These are phyloP conservation scores for Exophiala spinifera DNA, from an alignment of 2,329 filamentous ascomycete species.

Conservation along the genomic window DNA sequence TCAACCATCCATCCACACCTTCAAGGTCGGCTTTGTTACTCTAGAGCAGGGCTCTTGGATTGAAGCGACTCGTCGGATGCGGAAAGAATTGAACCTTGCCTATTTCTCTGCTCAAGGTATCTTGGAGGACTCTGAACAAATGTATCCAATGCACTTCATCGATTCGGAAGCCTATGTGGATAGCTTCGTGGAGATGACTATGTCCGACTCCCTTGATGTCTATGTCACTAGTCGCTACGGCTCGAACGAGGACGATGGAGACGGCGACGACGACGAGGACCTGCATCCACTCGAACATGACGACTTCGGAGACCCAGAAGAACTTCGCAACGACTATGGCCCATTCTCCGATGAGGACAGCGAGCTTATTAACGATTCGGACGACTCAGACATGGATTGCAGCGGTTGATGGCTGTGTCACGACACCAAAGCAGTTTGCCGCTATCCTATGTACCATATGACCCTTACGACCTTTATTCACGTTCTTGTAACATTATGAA, in stretches of 20 bases:
- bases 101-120: constrained; percentile 21
- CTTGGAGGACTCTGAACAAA: constrained; percentile 21
- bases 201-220: constrained; percentile 19
- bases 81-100: constrained; percentile 17
- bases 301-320: constrained; percentile 20
- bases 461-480: constrained; percentile 15
- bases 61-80: constrained; percentile 16
- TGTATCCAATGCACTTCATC: constrained; percentile 25
- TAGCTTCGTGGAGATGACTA: constrained; percentile 12
- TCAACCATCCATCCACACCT: constrained; percentile 17
- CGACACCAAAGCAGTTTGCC: not conserved
- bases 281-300: constrained; percentile 20
- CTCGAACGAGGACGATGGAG: constrained; percentile 1
- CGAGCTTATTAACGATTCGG: not conserved
- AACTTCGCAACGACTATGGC: constrained; percentile 20
- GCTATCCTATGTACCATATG: constrained; percentile 12
- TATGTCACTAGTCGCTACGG: constrained; percentile 17
- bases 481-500: constrained; percentile 16
- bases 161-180: constrained; percentile 17
- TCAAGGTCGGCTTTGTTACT: constrained; percentile 23
- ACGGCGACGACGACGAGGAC: constrained; percentile 9
- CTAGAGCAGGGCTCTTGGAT: constrained; percentile 22
- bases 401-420: constrained; percentile 6
- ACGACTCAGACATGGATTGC: constrained; percentile 20
- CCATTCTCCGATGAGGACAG: constrained; percentile 16